phyloP scores from a whole-genome alignment of 139 green algal genomes.

The Astrephomene gubernaculifera region DNA sequence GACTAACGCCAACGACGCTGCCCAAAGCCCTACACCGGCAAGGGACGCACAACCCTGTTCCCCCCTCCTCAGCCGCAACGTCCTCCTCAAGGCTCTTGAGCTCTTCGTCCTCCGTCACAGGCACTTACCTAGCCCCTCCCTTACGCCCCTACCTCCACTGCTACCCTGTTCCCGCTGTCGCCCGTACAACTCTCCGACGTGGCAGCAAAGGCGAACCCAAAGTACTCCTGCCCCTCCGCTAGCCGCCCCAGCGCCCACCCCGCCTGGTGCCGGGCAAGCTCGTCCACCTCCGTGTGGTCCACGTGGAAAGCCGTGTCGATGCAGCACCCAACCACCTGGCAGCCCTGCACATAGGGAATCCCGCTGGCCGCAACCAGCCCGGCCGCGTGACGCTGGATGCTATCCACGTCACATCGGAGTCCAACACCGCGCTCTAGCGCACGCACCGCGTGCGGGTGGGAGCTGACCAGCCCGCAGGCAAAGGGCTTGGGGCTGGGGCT shows the following conservation, averaged over 20 bases:
- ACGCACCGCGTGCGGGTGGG: not conserved
- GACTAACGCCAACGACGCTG: too few species aligned
- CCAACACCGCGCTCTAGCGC: not conserved
- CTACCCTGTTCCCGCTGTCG: too few species aligned
- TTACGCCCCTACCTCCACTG: too few species aligned
- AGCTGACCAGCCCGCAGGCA: not conserved
- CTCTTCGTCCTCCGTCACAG: too few species aligned
- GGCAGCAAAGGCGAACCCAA: constrained; percentile 8
- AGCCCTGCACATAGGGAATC: not conserved
- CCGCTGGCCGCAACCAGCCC: not conserved
- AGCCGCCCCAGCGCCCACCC: not conserved
- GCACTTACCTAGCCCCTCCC: too few species aligned
- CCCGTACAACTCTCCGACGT: too few species aligned
- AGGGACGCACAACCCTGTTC: too few species aligned
- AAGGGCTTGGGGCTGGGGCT: not conserved
- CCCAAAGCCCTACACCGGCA: too few species aligned
- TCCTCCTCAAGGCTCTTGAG: too few species aligned
- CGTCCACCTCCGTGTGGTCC: not conserved
- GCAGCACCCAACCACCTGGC: not conserved
- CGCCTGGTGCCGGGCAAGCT: not conserved
- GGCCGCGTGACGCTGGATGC: not conserved
- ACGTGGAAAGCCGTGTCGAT: constrained; percentile 1
- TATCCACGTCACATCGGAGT: not conserved
- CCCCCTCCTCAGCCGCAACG: too few species aligned
- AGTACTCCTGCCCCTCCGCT: not conserved